These are phyloP conservation scores for Apostasia ramifera DNA, from an alignment of 106 monocot genomes.

Conservation along the genomic window DNA sequence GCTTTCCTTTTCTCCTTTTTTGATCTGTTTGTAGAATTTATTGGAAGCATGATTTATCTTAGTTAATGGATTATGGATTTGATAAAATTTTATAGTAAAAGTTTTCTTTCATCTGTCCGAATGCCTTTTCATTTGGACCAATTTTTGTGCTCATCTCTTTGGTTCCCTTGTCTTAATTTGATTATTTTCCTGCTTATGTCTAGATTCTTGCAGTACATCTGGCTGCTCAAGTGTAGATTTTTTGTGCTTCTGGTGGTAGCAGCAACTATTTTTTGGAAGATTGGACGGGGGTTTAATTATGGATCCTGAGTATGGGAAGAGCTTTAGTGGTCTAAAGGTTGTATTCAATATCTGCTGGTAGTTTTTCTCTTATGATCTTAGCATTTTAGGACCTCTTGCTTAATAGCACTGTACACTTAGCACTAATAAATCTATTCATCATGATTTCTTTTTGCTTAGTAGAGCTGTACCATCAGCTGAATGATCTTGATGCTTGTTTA, in stretches of 20 bases:
- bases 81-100: background rate
- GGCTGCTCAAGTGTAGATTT: background rate
- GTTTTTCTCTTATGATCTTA: background rate
- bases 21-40: too few relatives aligned
- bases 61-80: too few relatives aligned
- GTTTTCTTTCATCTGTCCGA: background rate
- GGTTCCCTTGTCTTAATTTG: background rate
- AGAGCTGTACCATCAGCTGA: background rate
- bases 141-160: background rate
- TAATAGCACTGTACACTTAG: background rate
- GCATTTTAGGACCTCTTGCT: constrained; percentile 2
- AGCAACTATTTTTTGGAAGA: background rate
- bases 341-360: background rate
- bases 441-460: background rate
- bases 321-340: background rate
- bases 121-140: background rate
- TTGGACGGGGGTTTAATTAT: background rate
- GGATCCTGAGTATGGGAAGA: constrained; percentile 6
- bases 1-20: too few relatives aligned
- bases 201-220: background rate
- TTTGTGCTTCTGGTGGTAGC: background rate
- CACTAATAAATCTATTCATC: background rate
- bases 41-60: too few relatives aligned
- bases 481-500: background rate
- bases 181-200: background rate